Base-by-base conservation (phyloP, 805 yeast species). In the Kodamaea lidongshanica region DNA sequence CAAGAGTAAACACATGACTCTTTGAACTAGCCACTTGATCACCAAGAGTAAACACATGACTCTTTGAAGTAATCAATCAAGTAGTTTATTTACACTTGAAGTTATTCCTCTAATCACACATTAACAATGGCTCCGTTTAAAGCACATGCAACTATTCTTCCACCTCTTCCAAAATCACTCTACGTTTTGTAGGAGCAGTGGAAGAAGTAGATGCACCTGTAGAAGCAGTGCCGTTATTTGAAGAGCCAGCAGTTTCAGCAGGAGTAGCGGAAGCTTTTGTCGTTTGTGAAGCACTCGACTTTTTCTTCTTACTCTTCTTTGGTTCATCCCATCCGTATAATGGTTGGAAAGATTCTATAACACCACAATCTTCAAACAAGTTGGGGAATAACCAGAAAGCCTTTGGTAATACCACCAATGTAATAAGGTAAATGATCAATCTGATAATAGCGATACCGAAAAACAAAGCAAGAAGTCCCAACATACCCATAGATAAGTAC, bases 331-430 rank as follows among this genome's bases (percentile, higher is more conserved):
- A 87, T 3, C 77, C 92, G 50, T 82, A 92, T n/a, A 79, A 43
- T 4, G 98, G 98, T 42, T 70, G 70, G 65, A 92, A 92, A 65
- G 95, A 82, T 36, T 89, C 97, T 37, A 89, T 50, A 40, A 92
- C 81, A 14, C 96, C 95, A 46, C 94, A 88, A 51, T 92, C 98
- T 39, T 79, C 98, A 58, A 88, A 92, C 50, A 92, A 67, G 52
- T 89, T 89, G 34, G 98, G 98, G 70, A 86, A 89, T 27, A 92
- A 54, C 98, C 98, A 92, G 52, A 92, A 70, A n/a, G 94, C 95
- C 24, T 76, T 75, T 6, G 76, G 72, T 34, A 70, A 60, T 1
- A 72, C 56, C 27, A 79, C 60, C 41, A 72, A 70, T 0, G 87
- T 72, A 30, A 81, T 43, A 15, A 70, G 43, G 45, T 77, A 85